phyloP scores from a whole-genome alignment of 2,329 filamentous ascomycete genomes.

The Metarhizium guizhouense region DNA sequence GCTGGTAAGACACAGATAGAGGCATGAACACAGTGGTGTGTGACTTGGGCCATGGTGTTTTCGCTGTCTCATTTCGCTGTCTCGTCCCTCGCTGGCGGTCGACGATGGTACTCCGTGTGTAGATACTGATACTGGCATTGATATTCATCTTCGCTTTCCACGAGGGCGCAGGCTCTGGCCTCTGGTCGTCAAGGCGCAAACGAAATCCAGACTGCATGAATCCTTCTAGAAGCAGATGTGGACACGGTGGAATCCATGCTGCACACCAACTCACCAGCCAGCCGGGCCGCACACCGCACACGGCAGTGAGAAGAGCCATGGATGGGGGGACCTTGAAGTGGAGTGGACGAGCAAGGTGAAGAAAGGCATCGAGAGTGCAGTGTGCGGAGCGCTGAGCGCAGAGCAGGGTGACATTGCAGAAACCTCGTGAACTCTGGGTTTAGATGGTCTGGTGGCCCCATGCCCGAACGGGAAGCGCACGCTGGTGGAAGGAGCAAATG shows the following conservation, averaged over 20 bases:
- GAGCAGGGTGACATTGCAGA: not conserved
- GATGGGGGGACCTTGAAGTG: not conserved
- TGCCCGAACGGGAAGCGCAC: not conserved
- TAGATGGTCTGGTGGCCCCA: no score
- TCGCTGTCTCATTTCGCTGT: not conserved
- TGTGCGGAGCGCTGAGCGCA: no score
- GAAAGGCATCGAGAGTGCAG: not conserved
- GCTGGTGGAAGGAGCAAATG: not conserved
- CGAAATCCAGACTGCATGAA: not conserved
- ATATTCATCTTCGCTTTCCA: no score
- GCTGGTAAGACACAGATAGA: not conserved
- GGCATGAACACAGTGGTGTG: constrained; percentile 2
- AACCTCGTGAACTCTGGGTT: not conserved
- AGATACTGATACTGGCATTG: no score
- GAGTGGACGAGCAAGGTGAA: not conserved
- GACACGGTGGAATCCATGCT: not conserved
- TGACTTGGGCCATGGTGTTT: not conserved
- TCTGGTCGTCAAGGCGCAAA: no score
- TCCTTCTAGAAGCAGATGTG: not conserved
- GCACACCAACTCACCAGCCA: not conserved
- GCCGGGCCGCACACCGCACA: not conserved
- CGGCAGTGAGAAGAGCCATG: not conserved
- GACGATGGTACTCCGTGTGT: not conserved
- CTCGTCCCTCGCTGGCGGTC: not conserved
- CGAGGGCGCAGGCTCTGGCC: no score